Conservation (phyloP, 108 stramenopile species). For the Seminavis robusta region DNA sequence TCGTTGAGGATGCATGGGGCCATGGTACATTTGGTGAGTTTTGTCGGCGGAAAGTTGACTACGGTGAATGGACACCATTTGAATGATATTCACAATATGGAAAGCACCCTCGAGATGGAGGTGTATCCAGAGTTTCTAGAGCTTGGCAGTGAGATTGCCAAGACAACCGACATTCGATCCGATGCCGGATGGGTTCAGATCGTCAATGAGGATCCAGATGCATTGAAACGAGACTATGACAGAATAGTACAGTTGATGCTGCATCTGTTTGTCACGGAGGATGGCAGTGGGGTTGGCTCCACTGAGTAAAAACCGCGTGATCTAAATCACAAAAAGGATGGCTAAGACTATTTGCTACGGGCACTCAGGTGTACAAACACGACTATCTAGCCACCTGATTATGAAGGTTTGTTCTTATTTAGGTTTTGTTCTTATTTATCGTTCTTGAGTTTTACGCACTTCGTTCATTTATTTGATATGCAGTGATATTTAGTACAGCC, state of each 20-base stretch:
- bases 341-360: no score
- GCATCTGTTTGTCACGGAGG: slow-evolving; percentile 61
- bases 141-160: slow-evolving; percentile 47
- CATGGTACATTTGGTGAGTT: slow-evolving; percentile 74
- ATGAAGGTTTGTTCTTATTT: no score
- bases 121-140: slow-evolving; percentile 63
- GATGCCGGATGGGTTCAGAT: slow-evolving; percentile 87
- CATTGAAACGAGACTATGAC: slow-evolving; percentile 61
- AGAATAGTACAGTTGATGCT: slow-evolving; percentile 77
- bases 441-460: no score
- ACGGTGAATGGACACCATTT: slow-evolving; percentile 47
- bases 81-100: slow-evolving; percentile 60
- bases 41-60: slow-evolving; percentile 47
- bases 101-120: slow-evolving; percentile 65
- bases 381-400: no score
- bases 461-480: no score
- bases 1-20: slow-evolving; percentile 49
- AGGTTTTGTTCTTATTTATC: no score
- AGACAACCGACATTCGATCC: slow-evolving; percentile 65
- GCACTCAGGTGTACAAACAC: no score
- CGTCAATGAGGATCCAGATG: slow-evolving; percentile 60
- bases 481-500: no score
- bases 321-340: no score
- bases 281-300: no score
- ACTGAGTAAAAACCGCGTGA: no score